Base-by-base conservation (phyloP, 2,329 filamentous ascomycete genomes). In the Talaromyces sp. region DNA sequence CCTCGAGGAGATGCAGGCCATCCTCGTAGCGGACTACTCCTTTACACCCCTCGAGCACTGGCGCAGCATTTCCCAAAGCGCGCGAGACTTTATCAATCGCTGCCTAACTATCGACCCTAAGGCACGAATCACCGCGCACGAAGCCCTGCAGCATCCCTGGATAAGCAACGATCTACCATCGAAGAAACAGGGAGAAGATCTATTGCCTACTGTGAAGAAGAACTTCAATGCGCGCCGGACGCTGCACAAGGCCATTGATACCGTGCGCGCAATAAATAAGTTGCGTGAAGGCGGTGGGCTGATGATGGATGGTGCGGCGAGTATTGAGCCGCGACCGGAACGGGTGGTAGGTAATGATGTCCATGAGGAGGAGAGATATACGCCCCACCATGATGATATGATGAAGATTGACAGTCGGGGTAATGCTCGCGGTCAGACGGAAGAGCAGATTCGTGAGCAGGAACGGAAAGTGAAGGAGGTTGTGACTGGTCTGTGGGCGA, bases 1-100 rank as follows among this genome's bases (percentile, higher is more conserved):
- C 79, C 89, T 98, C 74, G 95, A 99, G 82, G 95, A 99, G 82
- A 98, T 99, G 94, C 94, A 98, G 82, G 95, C 95, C 71, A 99
- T 99, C 75, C 87, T 98, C 64, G 91, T 93, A 68, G 95, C 95
- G 66, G 94, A 98, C 81, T 99, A 98, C 83, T 91, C 88, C 74
- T 99, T 98, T 79, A 94, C 92, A 3, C 95, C 95, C 1, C 81
- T 91, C 67, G 94, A 97, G 77, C 98, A 98, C 84, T 99, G 95
- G 95, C 90, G 93, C 68, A 92, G 92, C 67, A 94, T 99, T 68
- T 96, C 92, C 27, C 84, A 89, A 61, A 86, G 88, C 58, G 91
- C 94, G 49, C 91, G 96, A 73, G 91, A 96, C 71, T 99, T 99
- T 79, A 97, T 99, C 80, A 88, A 89, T 71, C 86, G 88, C 68